A percentile compares a stretch with the other conserved stretches of the same genome.
Conservation (phyloP, 2,329 filamentous ascomycete species). For the Claviceps quebecensis region DNA sequence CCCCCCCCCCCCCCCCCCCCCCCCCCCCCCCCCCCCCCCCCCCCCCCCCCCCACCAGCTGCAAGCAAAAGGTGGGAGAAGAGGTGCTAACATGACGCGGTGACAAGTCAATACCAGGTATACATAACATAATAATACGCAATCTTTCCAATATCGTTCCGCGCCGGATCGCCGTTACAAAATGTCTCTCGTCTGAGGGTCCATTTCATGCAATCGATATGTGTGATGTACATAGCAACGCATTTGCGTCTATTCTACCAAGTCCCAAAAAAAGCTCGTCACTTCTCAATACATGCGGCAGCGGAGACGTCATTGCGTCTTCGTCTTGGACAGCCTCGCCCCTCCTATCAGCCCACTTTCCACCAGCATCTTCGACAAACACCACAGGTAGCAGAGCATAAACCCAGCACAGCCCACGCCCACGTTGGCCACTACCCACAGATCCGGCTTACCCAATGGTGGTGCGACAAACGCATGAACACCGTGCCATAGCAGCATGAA, state of each 20-base stretch:
- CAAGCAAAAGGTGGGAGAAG: too few species aligned
- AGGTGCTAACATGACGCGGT: too few species aligned
- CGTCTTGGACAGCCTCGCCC: slow-evolving; percentile 15
- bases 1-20: too few species aligned
- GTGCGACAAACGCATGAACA: slow-evolving; percentile 50
- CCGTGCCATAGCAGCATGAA: slow-evolving; percentile 73
- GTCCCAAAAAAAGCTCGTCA: background rate
- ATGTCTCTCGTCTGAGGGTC: background rate
- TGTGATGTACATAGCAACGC: background rate
- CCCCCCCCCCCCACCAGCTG: too few species aligned
- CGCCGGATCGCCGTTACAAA: too few species aligned
- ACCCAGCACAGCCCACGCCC: slow-evolving; percentile 70
- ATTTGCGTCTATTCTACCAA: background rate
- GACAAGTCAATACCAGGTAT: too few species aligned
- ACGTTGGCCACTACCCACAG: slow-evolving; percentile 91
- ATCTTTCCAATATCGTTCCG: too few species aligned
- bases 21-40: too few species aligned
- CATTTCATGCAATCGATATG: too few species aligned
- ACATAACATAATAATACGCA: too few species aligned
- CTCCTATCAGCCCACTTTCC: slow-evolving; percentile 40
- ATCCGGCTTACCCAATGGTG: slow-evolving; percentile 71
- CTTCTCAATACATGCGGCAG: background rate
- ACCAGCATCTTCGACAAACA: slow-evolving; percentile 56
- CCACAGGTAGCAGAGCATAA: slow-evolving; percentile 82
- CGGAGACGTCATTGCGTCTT: slow-evolving; percentile 19